Conservation (phyloP, 352 stramenopile species). For the Globisporangium viniferum region DNA sequence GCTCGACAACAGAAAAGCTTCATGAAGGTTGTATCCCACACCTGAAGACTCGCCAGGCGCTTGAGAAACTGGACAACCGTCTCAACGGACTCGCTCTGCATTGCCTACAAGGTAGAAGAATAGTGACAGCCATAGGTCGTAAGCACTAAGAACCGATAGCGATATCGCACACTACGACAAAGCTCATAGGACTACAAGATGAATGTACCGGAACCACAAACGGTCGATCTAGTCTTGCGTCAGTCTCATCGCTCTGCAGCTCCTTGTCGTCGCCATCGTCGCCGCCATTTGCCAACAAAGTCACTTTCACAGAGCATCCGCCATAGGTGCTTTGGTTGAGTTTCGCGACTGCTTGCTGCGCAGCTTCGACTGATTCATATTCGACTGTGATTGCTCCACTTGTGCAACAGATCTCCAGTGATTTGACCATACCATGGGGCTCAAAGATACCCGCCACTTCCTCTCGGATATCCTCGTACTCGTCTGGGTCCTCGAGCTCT, state of each 20-base stretch:
- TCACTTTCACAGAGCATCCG: not conserved
- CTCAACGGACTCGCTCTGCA: not conserved
- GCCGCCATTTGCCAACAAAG: not conserved
- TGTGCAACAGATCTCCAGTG: not conserved
- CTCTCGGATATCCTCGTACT: constrained; percentile 11
- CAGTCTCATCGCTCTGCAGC: not conserved
- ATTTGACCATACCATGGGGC: not conserved
- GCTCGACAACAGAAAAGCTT: not conserved
- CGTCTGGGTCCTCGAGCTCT: constrained; percentile 11
- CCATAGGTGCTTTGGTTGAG: constrained; percentile 9
- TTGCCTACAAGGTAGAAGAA: not conserved
- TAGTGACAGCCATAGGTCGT: not conserved
- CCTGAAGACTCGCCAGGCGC: constrained; percentile 17
- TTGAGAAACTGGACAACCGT: constrained; percentile 11
- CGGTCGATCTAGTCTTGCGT: not conserved
- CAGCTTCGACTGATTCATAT: not conserved
- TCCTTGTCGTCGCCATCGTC: not conserved
- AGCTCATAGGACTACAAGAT: not conserved
- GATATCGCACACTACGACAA: not conserved
- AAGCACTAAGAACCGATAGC: not conserved
- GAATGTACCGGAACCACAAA: not conserved
- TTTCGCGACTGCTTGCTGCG: not conserved
- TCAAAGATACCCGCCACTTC: constrained; percentile 3
- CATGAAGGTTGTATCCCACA: not conserved
- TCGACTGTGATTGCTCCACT: constrained; percentile 6